phyloP scores from a whole-genome alignment of 192 early-diverging fungal genomes.

The Umbelopsis sp. region DNA sequence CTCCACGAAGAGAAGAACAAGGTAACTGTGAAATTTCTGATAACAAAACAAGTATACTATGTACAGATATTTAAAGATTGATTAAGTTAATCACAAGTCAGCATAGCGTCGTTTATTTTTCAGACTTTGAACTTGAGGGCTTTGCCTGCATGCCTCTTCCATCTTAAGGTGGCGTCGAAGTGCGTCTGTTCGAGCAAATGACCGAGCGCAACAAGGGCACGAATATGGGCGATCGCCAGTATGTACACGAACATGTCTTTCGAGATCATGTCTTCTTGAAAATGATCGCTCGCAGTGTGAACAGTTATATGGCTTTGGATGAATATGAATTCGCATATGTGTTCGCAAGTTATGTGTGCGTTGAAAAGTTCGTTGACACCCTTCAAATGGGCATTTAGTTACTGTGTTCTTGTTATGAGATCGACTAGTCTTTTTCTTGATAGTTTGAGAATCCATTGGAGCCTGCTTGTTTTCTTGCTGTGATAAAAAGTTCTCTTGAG shows the following conservation, averaged over 20 bases:
- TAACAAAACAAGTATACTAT: background rate
- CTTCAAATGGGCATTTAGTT: constrained; percentile 5
- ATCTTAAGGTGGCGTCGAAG: constrained; percentile 19
- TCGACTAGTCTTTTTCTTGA: background rate
- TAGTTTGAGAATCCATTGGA: background rate
- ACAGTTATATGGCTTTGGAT: constrained; percentile 14
- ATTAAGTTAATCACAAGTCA: background rate
- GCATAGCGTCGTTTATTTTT: constrained; percentile 14
- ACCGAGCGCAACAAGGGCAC: constrained; percentile 17
- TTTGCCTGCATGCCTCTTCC: constrained; percentile 21
- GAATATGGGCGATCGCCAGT: constrained; percentile 22
- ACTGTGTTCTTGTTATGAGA: background rate
- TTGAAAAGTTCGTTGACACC: constrained; percentile 7
- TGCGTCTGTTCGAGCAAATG: constrained; percentile 22
- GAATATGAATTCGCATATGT: constrained; percentile 19
- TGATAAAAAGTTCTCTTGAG: constrained; percentile 7
- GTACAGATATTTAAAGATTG: background rate
- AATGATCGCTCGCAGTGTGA: constrained; percentile 17
- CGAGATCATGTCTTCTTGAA: constrained; percentile 26
- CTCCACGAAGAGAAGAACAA: no score
- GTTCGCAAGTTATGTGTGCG: constrained; percentile 9
- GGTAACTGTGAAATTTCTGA: no score
- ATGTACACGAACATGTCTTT: constrained; percentile 26
- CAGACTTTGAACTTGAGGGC: constrained; percentile 7
- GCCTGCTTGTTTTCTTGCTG: background rate